phyloP scores from a whole-genome alignment of 2,329 filamentous ascomycete species.

The Chalara sp. region DNA sequence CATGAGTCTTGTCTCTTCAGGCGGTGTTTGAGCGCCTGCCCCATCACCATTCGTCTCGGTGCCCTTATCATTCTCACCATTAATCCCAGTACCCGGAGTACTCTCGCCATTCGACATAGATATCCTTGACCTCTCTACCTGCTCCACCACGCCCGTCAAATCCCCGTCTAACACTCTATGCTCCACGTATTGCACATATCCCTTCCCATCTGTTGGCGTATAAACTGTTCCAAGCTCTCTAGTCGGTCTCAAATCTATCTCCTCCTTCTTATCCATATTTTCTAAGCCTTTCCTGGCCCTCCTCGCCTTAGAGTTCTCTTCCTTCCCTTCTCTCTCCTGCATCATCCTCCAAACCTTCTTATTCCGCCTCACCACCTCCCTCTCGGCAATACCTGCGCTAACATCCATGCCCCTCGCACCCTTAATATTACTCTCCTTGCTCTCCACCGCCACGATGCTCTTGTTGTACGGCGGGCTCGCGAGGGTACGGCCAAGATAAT shows the following conservation, averaged over 20 bases:
- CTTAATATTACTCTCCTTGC: slow-evolving; percentile 76
- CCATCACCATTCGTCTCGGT: slow-evolving; percentile 10
- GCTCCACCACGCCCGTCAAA: slow-evolving; percentile 57
- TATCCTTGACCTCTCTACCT: slow-evolving; percentile 43
- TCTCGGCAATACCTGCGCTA: slow-evolving; percentile 68
- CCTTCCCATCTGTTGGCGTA: slow-evolving; percentile 52
- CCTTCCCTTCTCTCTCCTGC: slow-evolving; percentile 28
- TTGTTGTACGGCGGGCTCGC: slow-evolving; percentile 81
- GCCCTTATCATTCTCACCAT: slow-evolving; percentile 1
- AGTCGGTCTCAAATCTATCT: slow-evolving; percentile 42
- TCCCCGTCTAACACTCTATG: slow-evolving; percentile 69
- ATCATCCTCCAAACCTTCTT: slow-evolving; percentile 64
- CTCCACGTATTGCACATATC: slow-evolving; percentile 71
- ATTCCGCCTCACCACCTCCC: slow-evolving; percentile 68
- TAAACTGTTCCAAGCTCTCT: slow-evolving; percentile 46
- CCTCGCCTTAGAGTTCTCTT: slow-evolving; percentile 35
- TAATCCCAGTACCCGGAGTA: slow-evolving; percentile 8
- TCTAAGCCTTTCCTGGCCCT: slow-evolving; percentile 27
- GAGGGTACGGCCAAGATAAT: slow-evolving; percentile 84
- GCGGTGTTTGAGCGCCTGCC: slow-evolving; percentile 7
- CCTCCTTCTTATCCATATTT: slow-evolving; percentile 7
- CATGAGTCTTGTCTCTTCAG: slow-evolving; percentile 56
- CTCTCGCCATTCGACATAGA: slow-evolving; percentile 1
- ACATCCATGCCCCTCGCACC: slow-evolving; percentile 81
- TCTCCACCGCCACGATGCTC: slow-evolving; percentile 86